These are phyloP conservation scores for Yamadazyma diddensiae DNA, from an alignment of 1,139 yeast species.

Conservation along the genomic window DNA sequence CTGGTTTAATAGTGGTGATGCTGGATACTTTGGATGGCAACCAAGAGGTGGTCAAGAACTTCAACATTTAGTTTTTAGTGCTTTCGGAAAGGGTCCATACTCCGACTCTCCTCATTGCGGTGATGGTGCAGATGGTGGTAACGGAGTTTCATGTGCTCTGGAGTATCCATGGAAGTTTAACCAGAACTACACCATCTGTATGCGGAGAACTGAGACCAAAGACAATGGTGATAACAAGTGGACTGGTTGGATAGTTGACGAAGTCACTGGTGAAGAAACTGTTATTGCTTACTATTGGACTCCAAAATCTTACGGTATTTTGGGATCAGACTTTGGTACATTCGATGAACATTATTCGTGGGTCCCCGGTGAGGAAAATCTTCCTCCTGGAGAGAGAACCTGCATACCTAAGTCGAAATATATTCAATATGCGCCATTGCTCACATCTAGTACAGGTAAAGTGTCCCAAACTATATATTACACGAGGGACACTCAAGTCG, in stretches of 20 bases:
- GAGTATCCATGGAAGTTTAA: conserved; percentile 12
- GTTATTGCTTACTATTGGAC: conserved; percentile 11
- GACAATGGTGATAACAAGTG: conserved; percentile 10
- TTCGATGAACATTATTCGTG: conserved; percentile 10
- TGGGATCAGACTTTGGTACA: not conserved
- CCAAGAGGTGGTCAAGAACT: conserved; percentile 5
- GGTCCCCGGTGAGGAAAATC: not conserved
- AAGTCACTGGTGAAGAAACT: conserved; percentile 7
- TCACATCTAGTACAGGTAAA: no score
- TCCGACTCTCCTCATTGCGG: conserved; percentile 6
- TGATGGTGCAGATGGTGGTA: conserved; percentile 12
- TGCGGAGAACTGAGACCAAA: conserved; percentile 4
- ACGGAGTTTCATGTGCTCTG: conserved; percentile 10
- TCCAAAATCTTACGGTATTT: conserved; percentile 10
- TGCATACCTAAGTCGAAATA: conserved; percentile 7
- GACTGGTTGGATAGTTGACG: conserved; percentile 11
- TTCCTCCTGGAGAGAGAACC: not conserved
- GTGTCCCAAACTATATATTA: no score
- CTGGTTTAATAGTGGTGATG: conserved; percentile 2
- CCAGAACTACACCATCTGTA: conserved; percentile 11
- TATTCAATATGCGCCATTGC: conserved; percentile 12
- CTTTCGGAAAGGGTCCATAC: conserved; percentile 9
- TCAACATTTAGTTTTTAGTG: conserved; percentile 8
- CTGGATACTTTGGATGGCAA: conserved; percentile 10
- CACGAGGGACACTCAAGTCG: no score